Conservation (phyloP, 352 stramenopile species). For the Phytophthora gonapodyides region DNA sequence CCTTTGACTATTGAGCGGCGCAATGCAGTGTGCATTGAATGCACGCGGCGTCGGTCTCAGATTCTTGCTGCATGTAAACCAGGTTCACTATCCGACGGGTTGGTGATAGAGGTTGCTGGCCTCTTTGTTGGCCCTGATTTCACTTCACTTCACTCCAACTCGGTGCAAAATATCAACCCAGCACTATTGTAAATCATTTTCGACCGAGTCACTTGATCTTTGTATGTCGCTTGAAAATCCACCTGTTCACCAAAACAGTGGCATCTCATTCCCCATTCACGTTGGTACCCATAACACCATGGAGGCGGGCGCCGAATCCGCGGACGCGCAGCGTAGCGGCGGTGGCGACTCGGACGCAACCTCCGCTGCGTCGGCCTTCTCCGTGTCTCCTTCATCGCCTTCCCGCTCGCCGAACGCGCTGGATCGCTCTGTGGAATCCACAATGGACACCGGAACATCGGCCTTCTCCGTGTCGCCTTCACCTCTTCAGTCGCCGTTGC, state of each 20-base stretch:
- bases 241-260: conserved; percentile 5
- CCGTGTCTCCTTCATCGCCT: conserved; percentile 19
- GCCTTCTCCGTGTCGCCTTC: conserved; percentile 25
- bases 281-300: conserved; percentile 10
- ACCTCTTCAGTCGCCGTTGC: conserved; percentile 24
- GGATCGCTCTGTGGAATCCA: conserved; percentile 13
- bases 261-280: conserved; percentile 11
- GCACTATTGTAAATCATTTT: no score
- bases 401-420: conserved; percentile 15
- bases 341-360: conserved; percentile 10
- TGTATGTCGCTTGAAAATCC: conserved; percentile 31
- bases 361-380: conserved; percentile 24
- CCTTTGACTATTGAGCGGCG: no score
- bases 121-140: no score
- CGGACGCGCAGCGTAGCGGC: conserved; percentile 1
- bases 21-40: no score
- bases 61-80: no score
- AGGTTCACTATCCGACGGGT: no score
- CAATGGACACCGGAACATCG: conserved; percentile 8
- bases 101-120: no score
- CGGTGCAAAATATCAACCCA: conserved; percentile 3
- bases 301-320: conserved; percentile 19
- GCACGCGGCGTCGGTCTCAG: no score
- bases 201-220: conserved; percentile 19
- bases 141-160: not conserved